These are phyloP conservation scores for Ogataea neopini DNA, from an alignment of 805 yeast species.

Conservation along the genomic window DNA sequence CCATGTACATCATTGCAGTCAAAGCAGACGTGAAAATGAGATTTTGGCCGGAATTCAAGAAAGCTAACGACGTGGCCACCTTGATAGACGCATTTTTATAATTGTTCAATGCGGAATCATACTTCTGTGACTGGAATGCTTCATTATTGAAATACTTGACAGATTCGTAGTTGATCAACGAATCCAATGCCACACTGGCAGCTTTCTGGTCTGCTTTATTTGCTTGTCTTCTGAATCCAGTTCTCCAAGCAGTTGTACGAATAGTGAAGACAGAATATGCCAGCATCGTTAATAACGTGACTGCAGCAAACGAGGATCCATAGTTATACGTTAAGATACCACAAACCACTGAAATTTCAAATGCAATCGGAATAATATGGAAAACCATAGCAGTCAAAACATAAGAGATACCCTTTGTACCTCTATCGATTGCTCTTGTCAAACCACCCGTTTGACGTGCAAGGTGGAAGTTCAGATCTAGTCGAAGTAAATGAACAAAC, in stretches of 20 bases:
- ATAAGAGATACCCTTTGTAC: conserved; percentile 94
- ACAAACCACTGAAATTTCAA: conserved; percentile 90
- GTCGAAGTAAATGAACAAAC: conserved; percentile 74
- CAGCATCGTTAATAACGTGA: conserved; percentile 85
- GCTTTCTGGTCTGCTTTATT: conserved; percentile 93
- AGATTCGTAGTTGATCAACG: conserved; percentile 90
- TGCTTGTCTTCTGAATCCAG: conserved; percentile 84
- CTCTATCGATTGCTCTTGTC: conserved; percentile 95
- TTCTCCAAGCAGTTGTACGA: conserved; percentile 94
- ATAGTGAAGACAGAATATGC: conserved; percentile 87
- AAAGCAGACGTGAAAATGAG: conserved; percentile 82
- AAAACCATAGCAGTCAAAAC: conserved; percentile 96
- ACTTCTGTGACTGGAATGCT: conserved; percentile 71
- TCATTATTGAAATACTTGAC: conserved; percentile 96
- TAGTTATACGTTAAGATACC: conserved; percentile 92
- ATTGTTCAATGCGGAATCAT: conserved; percentile 67
- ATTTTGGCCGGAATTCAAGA: conserved; percentile 77
- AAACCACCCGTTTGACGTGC: conserved; percentile 94
- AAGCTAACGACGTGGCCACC: conserved; percentile 83
- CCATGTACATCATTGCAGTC: conserved; percentile 98
- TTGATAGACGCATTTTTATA: conserved; percentile 78
- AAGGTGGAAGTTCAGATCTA: conserved; percentile 89
- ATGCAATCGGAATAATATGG: conserved; percentile 89
- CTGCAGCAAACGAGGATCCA: conserved; percentile 85
- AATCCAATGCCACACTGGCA: conserved; percentile 93